Percentiles rank a stretch among this genome's conserved stretches.
Conservation (phyloP, 306 rosid species). For the Pachyrhizus erosus region DNA sequence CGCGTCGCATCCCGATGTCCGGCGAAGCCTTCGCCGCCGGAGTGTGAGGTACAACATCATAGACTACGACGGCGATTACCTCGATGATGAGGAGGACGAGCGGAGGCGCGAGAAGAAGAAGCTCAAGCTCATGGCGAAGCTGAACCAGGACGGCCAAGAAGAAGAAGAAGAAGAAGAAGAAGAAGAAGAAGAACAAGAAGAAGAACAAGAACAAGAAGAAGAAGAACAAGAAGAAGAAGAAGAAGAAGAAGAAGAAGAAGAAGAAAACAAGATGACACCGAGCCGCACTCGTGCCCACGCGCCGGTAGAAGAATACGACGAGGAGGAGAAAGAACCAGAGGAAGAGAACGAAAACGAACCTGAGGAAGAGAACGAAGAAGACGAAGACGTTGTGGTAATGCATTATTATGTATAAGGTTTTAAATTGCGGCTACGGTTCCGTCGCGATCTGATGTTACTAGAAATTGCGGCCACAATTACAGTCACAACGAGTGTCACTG, state of each 20-base stretch:
- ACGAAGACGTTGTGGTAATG: slow-evolving; percentile 35
- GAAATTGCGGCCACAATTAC: background rate
- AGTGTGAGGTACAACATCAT: slow-evolving; percentile 83
- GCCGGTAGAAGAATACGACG: slow-evolving; percentile 52
- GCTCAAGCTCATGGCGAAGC: slow-evolving; percentile 86
- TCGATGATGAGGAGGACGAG: slow-evolving; percentile 82
- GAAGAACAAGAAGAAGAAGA: slow-evolving; percentile 29
- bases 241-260: background rate
- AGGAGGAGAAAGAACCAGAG: slow-evolving; percentile 47
- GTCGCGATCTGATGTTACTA: background rate
- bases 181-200: slow-evolving; percentile 39
- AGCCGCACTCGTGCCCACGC: slow-evolving; percentile 46
- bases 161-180: slow-evolving; percentile 2
- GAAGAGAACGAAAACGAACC: slow-evolving; percentile 45
- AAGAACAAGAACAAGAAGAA: slow-evolving; percentile 20
- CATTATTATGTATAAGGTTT: background rate
- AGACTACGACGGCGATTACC: slow-evolving; percentile 74
- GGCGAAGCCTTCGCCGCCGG: slow-evolving; percentile 87
- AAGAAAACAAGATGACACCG: slow-evolving; percentile 41
- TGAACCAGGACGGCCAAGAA: slow-evolving; percentile 57
- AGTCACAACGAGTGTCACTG: slow-evolving; percentile 30
- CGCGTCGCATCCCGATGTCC: slow-evolving; percentile 51
- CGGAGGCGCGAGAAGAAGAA: slow-evolving; percentile 82
- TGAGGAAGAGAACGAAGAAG: slow-evolving; percentile 44
- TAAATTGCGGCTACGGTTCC: background rate